phyloP scores from a whole-genome alignment of 2,329 filamentous ascomycete genomes.

The Sphaerulina musiva region DNA sequence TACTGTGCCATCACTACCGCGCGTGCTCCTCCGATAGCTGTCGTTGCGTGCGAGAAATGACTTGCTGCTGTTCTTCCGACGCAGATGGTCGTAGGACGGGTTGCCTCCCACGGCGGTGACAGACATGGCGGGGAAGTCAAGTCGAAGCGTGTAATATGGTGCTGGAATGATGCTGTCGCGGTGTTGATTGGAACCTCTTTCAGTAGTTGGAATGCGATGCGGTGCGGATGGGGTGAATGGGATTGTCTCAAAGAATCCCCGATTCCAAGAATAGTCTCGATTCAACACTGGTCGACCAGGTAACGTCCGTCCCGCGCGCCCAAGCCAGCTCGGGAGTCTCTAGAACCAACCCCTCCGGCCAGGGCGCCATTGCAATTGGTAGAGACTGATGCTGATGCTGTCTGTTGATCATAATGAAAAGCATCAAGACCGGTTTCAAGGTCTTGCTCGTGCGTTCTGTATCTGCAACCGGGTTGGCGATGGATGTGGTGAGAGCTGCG shows the following conservation, averaged over 20 bases:
- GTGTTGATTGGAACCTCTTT: not conserved
- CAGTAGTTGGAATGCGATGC: slow-evolving; percentile 1
- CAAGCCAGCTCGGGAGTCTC: no score
- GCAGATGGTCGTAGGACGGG: slow-evolving; percentile 50
- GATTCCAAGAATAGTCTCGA: no score
- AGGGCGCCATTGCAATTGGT: not conserved
- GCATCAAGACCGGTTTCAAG: not conserved
- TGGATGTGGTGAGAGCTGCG: not conserved
- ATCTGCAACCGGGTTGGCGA: not conserved
- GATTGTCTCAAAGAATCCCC: not conserved
- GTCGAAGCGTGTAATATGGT: not conserved
- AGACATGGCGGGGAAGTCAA: slow-evolving; percentile 25
- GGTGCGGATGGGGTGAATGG: not conserved
- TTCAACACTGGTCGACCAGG: no score
- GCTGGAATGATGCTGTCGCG: slow-evolving; percentile 2
- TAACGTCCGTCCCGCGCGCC: no score
- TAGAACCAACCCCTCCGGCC: not conserved
- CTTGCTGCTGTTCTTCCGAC: slow-evolving; percentile 47
- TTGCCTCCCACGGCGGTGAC: slow-evolving; percentile 31
- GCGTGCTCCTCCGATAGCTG: slow-evolving; percentile 36
- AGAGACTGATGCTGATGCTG: not conserved
- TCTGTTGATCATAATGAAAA: not conserved
- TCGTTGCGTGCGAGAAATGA: slow-evolving; percentile 32
- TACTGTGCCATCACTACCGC: slow-evolving; percentile 76
- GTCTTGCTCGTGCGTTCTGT: not conserved